These are phyloP conservation scores for Agaricus blazei DNA, from an alignment of 768 basidiomycete species.

Conservation along the genomic window DNA sequence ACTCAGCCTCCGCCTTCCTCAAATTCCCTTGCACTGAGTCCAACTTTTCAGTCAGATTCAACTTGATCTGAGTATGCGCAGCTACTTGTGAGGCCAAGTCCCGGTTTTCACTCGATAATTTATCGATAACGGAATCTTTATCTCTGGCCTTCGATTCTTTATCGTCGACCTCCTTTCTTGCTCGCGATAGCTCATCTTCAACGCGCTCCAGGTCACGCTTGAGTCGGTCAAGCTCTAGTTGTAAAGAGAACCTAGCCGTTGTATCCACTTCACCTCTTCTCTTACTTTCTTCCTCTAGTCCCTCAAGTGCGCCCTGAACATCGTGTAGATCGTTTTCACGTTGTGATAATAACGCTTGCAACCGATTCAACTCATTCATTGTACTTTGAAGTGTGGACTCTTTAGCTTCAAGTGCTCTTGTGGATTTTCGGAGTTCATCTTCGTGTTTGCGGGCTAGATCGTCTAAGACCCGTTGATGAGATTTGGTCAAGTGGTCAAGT, in stretches of 20 bases:
- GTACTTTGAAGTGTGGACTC: conserved; percentile 63
- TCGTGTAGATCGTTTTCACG: conserved; percentile 72
- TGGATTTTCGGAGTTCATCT: conserved; percentile 51
- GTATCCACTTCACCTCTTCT: conserved; percentile 81
- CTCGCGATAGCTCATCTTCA: conserved; percentile 74
- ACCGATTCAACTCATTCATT: conserved; percentile 56
- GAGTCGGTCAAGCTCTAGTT: conserved; percentile 84
- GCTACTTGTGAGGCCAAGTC: conserved; percentile 79
- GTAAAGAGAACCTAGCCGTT: conserved; percentile 77
- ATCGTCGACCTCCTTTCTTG: conserved; percentile 63
- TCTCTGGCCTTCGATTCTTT: conserved; percentile 53
- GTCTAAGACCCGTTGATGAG: conserved; percentile 47
- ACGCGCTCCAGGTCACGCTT: conserved; percentile 78
- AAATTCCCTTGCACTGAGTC: conserved; percentile 60
- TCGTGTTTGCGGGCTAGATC: conserved; percentile 64
- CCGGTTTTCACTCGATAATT: conserved; percentile 71
- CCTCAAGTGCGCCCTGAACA: conserved; percentile 67
- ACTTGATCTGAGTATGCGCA: conserved; percentile 78
- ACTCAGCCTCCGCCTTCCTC: conserved; percentile 66
- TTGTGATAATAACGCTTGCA: conserved; percentile 58
- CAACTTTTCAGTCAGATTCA: conserved; percentile 89
- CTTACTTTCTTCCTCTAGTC: conserved; percentile 71
- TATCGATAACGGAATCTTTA: conserved; percentile 69
- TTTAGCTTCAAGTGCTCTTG: conserved; percentile 63
- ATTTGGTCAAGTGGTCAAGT: conserved; percentile 51